Evolutionary conservation across 306 rosid genomes (phyloP).

Genomic region (Cucurbita maxima): DNA sequence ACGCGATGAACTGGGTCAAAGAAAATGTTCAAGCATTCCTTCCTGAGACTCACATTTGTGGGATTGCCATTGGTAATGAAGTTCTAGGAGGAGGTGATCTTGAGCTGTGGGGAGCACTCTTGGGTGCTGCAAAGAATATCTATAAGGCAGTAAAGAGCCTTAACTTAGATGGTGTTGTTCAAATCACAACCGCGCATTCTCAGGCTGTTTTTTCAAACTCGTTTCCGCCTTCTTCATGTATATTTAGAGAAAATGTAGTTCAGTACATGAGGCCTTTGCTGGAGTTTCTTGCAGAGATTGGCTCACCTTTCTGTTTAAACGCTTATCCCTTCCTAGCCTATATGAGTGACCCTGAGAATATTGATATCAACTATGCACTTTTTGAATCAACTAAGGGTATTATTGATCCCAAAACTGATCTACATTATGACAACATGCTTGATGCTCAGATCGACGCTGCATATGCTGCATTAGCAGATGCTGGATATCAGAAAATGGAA

Average conservation of each 20-base stretch:
- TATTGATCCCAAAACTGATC: conserved; percentile 42
- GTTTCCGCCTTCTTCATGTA: conserved; percentile 86
- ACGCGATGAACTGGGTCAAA: conserved; percentile 76
- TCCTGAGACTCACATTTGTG: conserved; percentile 54
- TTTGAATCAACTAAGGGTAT: conserved; percentile 59
- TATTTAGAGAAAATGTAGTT: conserved; percentile 37
- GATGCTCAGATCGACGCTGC: conserved; percentile 98
- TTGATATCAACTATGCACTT: conserved; percentile 86
- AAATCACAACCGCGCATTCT: conserved; percentile 70
- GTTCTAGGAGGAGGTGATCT: conserved; percentile 55
- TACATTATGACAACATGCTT: conserved; percentile 92
- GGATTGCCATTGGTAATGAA: conserved; percentile 86
- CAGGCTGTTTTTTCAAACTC: conserved; percentile 62
- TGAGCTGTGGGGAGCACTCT: conserved; percentile 37
- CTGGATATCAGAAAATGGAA: conserved; percentile 71
- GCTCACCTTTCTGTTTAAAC: conserved; percentile 88
- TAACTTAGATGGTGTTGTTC: conserved; percentile 33
- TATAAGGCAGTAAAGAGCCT: conserved; percentile 52
- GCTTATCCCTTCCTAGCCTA: conserved; percentile 81
- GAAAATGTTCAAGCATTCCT: conserved; percentile 78
- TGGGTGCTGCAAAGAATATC: conserved; percentile 72
- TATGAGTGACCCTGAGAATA: conserved; percentile 40
- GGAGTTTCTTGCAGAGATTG: conserved; percentile 68
- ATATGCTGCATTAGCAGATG: conserved; percentile 72
- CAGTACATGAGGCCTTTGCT: conserved; percentile 82